Evolutionary conservation across 2,329 filamentous ascomycete genomes (phyloP).

Genomic region (Cryphonectria carpinicola): DNA sequence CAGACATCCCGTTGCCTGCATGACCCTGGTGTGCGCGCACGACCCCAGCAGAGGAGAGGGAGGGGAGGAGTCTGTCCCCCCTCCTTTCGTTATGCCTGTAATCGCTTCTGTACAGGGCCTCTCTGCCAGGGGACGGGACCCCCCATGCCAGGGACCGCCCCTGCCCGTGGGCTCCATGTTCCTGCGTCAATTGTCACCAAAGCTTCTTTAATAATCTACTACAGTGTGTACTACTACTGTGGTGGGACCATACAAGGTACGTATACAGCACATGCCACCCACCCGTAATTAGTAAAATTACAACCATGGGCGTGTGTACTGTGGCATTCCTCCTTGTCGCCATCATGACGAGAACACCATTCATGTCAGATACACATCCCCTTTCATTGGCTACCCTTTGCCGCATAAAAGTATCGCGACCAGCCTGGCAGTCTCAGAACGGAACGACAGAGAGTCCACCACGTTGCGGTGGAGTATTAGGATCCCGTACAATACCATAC

Average conservation of each 20-base stretch:
- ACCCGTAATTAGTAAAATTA: not conserved
- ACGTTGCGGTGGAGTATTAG: not conserved
- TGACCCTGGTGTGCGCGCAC: not conserved
- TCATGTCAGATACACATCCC: not conserved
- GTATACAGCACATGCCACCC: not conserved
- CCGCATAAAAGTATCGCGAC: not conserved
- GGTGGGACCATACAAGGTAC: not conserved
- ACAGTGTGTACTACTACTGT: not conserved
- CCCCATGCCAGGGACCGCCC: constrained; percentile 1
- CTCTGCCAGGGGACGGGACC: not conserved
- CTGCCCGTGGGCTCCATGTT: constrained; percentile 17
- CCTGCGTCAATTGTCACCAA: constrained; percentile 11
- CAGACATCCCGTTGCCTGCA: not conserved
- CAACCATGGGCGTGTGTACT: not conserved
- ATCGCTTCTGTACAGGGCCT: not conserved
- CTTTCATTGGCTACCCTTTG: not conserved
- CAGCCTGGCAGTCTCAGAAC: not conserved
- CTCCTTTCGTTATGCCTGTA: not conserved
- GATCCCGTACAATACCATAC: too few species aligned
- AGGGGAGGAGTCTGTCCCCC: not conserved
- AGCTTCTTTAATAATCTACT: not conserved
- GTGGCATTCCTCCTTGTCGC: not conserved
- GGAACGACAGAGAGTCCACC: not conserved
- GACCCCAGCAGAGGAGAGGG: not conserved
- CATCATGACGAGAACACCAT: not conserved